These are phyloP conservation scores for Coemansia sp. DNA, from an alignment of 192 early-diverging fungal species.

Conservation along the genomic window DNA sequence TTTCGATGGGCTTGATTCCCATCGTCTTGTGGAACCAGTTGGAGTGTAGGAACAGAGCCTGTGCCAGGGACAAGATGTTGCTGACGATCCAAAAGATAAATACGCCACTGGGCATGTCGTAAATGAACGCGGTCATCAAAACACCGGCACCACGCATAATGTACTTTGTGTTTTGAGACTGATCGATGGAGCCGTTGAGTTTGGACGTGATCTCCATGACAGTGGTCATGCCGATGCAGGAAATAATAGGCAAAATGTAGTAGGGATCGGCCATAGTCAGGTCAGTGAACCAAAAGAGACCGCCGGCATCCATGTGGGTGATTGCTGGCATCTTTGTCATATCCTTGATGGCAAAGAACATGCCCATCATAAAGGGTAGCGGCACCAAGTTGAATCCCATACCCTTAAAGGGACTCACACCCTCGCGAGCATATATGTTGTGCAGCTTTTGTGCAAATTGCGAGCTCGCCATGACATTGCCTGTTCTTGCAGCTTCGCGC, in stretches of 20 bases:
- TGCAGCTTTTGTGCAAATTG: conserved; percentile 57
- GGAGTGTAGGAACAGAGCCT: conserved; percentile 63
- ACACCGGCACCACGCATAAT: conserved; percentile 49
- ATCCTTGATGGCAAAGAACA: conserved; percentile 76
- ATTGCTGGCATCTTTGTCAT: conserved; percentile 75
- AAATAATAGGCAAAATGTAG: conserved; percentile 75
- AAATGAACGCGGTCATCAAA: conserved; percentile 47
- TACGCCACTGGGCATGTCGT: conserved; percentile 56
- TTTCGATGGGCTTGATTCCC: conserved; percentile 56
- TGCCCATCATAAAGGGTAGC: conserved; percentile 75
- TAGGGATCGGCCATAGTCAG: conserved; percentile 76
- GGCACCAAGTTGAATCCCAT: conserved; percentile 64
- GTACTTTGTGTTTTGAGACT: conserved; percentile 33
- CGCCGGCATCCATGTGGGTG: conserved; percentile 74
- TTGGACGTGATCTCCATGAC: conserved; percentile 61
- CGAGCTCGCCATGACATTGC: conserved; percentile 56
- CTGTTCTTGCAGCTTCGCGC: conserved; percentile 51
- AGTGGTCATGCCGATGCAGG: conserved; percentile 64
- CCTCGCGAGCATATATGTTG: conserved; percentile 58
- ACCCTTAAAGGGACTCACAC: conserved; percentile 62
- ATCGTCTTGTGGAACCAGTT: conserved; percentile 55
- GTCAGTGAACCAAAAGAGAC: conserved; percentile 82
- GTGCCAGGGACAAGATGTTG: conserved; percentile 66
- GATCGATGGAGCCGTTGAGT: conserved; percentile 16
- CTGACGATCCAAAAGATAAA: conserved; percentile 85